Evolutionary conservation across 2,329 filamentous ascomycete species (phyloP).

Genomic region (Lecanicillium sp.): DNA sequence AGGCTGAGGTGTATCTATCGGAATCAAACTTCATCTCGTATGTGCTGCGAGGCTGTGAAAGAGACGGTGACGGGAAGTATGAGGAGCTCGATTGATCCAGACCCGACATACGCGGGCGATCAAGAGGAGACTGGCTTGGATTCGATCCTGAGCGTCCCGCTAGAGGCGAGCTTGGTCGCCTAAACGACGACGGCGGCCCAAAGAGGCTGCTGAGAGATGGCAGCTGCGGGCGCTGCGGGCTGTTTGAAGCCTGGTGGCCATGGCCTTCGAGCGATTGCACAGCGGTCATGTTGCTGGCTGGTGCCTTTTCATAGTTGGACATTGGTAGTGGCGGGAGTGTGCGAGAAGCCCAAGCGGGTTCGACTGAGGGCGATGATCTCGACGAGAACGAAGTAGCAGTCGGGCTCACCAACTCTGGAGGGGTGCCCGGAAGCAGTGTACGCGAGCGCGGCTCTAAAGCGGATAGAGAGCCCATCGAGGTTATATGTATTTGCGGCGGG

Average conservation of each 20-base stretch:
- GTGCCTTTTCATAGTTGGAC: slow-evolving; percentile 48
- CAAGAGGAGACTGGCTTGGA: slow-evolving; percentile 37
- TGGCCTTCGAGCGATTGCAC: slow-evolving; percentile 7
- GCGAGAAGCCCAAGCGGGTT: slow-evolving; percentile 15
- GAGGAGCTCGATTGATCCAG: slow-evolving; percentile 17
- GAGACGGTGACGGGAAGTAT: slow-evolving; percentile 39
- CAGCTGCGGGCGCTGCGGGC: slow-evolving; percentile 36
- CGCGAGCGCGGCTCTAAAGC: slow-evolving; percentile 41
- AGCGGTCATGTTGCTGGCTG: slow-evolving; percentile 33
- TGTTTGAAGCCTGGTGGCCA: slow-evolving; percentile 18
- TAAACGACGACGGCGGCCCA: slow-evolving; percentile 36
- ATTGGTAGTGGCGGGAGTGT: slow-evolving; percentile 46
- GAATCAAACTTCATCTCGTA: slow-evolving; percentile 38
- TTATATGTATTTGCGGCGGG: slow-evolving; percentile 12
- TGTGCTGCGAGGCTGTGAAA: slow-evolving; percentile 36
- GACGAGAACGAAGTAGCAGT: slow-evolving; percentile 40
- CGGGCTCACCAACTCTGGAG: slow-evolving; percentile 46
- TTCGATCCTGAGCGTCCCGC: slow-evolving; percentile 37
- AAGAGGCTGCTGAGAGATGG: slow-evolving; percentile 52
- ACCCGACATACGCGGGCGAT: slow-evolving; percentile 27
- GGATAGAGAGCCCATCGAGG: slow-evolving; percentile 51
- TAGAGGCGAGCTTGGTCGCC: slow-evolving; percentile 36
- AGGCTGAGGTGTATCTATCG: slow-evolving; percentile 27
- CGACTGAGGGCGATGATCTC: slow-evolving; percentile 33
- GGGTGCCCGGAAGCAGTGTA: slow-evolving; percentile 44